Base-by-base conservation (phyloP, 495 filamentous ascomycete genomes). In the Podospora comata region DNA sequence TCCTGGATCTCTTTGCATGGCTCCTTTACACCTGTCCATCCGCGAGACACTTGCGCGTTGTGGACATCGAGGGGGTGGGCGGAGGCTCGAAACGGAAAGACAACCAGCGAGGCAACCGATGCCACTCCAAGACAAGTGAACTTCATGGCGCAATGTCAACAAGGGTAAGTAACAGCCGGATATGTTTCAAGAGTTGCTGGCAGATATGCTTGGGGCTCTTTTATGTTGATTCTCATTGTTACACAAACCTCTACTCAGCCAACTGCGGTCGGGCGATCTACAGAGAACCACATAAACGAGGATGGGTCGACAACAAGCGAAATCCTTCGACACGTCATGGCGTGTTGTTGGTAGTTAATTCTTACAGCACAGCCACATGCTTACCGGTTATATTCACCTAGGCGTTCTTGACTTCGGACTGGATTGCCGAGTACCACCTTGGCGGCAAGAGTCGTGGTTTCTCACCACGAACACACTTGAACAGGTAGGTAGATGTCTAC, bases 1-100 rank as follows among this genome's bases (percentile, higher is more conserved):
- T 70, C 59, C 2, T 34, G 44, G 16, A 70, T 62, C 60, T 64
- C 53, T 6, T 58, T 62, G 60, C 68, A 70, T 11, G 63, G 67
- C 39, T 66, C 67, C 0, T 65, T n/a, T 4, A 20, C 6, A 19
- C 2, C 16, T n/a, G 6, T 26, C 55, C 55, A 7, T 7, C n/a
- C 2, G 15, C 18, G n/a, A 26, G 18, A 5, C 11, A 7, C 23
- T 26, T 26, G 55, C 18, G n/a, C 13, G 3, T 26, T 7, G 23
- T 58, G n/a, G 55, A 18, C n/a, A 19, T 19, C 23, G 7, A 58
- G 55, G 55, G 55, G 55, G n/a, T 58, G 18, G 4, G 55, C 55
- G 23, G 55, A 58, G 7, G 55, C 13, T 58, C 1, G 5, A 6
- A 4, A 58, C 23, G 55, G 18, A 20, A 26, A 19, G 18, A 11